Evolutionary conservation across 768 basidiomycete species (phyloP).

Genomic region (Auriculariales sp.): DNA sequence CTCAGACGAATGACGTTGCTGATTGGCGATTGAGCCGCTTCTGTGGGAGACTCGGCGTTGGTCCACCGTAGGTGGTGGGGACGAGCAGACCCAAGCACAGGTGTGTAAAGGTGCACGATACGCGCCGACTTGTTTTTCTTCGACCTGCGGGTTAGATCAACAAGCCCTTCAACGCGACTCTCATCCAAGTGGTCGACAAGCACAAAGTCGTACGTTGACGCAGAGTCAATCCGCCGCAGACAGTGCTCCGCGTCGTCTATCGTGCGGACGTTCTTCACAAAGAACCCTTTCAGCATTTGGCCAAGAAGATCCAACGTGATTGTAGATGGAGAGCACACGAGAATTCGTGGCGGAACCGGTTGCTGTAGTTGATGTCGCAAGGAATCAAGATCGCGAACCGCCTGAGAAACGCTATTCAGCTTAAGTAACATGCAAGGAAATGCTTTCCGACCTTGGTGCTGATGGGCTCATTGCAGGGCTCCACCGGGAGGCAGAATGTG

Average conservation of each 20-base stretch:
- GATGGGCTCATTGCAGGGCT: conserved; percentile 8
- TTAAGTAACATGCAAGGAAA: neutral
- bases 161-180: conserved; percentile 39
- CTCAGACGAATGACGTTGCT: conserved; percentile 43
- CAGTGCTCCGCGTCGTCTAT: conserved; percentile 30
- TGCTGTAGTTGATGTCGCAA: conserved; percentile 31
- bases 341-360: conserved; percentile 30
- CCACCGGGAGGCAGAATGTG: conserved; percentile 62
- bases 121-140: conserved; percentile 36
- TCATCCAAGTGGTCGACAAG: conserved; percentile 57
- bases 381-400: neutral
- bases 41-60: conserved; percentile 21
- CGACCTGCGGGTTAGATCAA: conserved; percentile 28
- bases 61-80: conserved; percentile 31
- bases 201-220: conserved; percentile 40
- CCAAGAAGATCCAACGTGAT: conserved; percentile 41
- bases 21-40: conserved; percentile 9
- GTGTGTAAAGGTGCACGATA: conserved; percentile 59
- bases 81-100: conserved; percentile 44
- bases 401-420: neutral
- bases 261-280: conserved; percentile 27
- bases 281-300: conserved; percentile 42
- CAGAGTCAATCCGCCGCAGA: conserved; percentile 20
- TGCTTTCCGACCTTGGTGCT: neutral
- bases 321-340: conserved; percentile 44